A percentile compares a stretch with the other conserved stretches of the same genome.
These are phyloP conservation scores for Monilinia fructigena DNA, from an alignment of 2,329 filamentous ascomycete species.

Conservation along the genomic window DNA sequence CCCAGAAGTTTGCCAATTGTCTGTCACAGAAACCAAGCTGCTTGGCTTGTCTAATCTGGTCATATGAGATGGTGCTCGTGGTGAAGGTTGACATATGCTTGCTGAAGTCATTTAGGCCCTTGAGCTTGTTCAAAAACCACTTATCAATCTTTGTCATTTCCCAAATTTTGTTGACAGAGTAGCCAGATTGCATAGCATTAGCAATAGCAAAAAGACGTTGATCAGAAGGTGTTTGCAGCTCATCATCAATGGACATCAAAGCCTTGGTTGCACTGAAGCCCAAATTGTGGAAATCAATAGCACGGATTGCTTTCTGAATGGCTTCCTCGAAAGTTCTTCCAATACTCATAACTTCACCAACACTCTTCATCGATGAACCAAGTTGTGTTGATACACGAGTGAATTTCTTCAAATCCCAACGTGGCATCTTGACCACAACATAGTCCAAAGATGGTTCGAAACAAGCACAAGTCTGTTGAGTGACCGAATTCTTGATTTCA, in stretches of 20 bases:
- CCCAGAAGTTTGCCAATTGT: constrained; percentile 85
- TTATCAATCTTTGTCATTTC: constrained; percentile 98
- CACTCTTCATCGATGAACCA: constrained; percentile 97
- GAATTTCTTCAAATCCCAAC: constrained; percentile 98
- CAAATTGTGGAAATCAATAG: constrained; percentile 87
- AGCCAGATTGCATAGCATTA: constrained; percentile 97
- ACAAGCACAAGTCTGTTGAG: constrained; percentile 97
- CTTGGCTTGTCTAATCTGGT: constrained; percentile 87
- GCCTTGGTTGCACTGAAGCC: constrained; percentile 88
- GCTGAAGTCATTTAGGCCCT: constrained; percentile 85
- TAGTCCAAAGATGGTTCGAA: constrained; percentile 98
- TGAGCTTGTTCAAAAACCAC: constrained; percentile 98
- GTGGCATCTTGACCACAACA: constrained; percentile 96
- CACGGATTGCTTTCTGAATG: constrained; percentile 97
- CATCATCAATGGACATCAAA: constrained; percentile 88
- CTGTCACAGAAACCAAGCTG: constrained; percentile 97
- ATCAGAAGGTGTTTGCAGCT: constrained; percentile 89
- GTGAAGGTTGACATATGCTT: constrained; percentile 17
- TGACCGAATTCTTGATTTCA: constrained; percentile 95
- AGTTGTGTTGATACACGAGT: constrained; percentile 98
- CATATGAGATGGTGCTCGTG: constrained; percentile 74
- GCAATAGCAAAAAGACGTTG: constrained; percentile 96
- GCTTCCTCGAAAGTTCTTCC: constrained; percentile 98
- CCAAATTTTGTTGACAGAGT: constrained; percentile 89
- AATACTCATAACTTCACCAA: constrained; percentile 99